phyloP scores from a whole-genome alignment of 139 green algal species.

The Micromonas pusilla region DNA sequence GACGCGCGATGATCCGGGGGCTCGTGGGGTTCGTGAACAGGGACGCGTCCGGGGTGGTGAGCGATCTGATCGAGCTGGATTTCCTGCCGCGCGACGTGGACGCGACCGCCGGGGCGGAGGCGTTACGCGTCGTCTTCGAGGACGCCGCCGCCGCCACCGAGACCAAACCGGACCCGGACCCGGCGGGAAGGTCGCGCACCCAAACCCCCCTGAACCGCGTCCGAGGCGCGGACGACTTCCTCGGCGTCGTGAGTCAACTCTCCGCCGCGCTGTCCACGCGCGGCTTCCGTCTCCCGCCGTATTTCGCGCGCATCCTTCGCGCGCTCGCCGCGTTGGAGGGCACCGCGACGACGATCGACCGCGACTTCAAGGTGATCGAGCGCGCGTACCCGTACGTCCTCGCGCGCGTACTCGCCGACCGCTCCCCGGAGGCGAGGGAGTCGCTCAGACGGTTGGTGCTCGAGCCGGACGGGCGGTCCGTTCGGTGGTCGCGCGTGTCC shows the following conservation, averaged over 20 bases:
- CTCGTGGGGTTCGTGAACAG: conserved; percentile 50
- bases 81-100: conserved; percentile 48
- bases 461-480: not conserved
- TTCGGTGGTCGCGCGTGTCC: not conserved
- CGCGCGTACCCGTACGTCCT: conserved; percentile 31
- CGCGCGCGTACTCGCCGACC: conserved; percentile 25
- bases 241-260: conserved; percentile 27
- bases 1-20: conserved; percentile 49
- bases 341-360: conserved; percentile 36
- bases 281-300: conserved; percentile 51
- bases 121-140: conserved; percentile 1
- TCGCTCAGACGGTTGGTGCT: conserved; percentile 1
- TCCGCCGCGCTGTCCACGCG: conserved; percentile 42
- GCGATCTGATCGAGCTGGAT: conserved; percentile 52
- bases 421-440: not conserved
- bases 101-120: conserved; percentile 5
- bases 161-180: too few species aligned
- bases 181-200: too few species aligned
- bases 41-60: conserved; percentile 43
- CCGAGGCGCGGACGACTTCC: conserved; percentile 6
- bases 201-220: not conserved
- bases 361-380: conserved; percentile 38
- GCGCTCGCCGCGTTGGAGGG: conserved; percentile 56
- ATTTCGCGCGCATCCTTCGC: conserved; percentile 53
- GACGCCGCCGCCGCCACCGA: not conserved